phyloP scores from a whole-genome alignment of 257 asterid species.

The Linaria vulgaris region DNA sequence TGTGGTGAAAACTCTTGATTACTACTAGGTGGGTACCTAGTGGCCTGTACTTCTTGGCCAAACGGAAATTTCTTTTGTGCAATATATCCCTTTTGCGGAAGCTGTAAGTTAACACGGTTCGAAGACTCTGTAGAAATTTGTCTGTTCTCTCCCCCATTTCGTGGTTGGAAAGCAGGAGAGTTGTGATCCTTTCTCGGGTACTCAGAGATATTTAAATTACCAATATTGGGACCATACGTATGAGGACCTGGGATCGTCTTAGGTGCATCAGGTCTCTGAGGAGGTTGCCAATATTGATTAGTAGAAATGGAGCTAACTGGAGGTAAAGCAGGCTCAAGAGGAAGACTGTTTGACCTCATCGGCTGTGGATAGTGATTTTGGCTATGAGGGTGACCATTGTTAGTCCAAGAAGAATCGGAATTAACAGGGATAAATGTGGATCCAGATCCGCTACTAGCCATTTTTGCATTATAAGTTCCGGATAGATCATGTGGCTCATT shows the following conservation, averaged over 20 bases:
- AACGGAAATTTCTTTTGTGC: constrained; percentile 44
- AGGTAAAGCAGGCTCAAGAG: constrained; percentile 40
- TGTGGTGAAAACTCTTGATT: constrained; percentile 48
- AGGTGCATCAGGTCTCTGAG: constrained; percentile 30
- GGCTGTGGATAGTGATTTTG: constrained; percentile 54
- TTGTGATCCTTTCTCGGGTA: constrained; percentile 34
- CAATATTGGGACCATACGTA: constrained; percentile 29
- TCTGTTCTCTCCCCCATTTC: constrained; percentile 55
- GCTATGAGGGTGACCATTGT: constrained; percentile 39
- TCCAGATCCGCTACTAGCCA: constrained; percentile 44
- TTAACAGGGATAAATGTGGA: constrained; percentile 34
- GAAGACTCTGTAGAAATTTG: constrained; percentile 48
- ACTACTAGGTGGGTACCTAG: constrained; percentile 37
- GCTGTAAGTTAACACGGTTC: constrained; percentile 34
- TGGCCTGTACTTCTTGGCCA: constrained; percentile 41
- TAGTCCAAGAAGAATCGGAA: constrained; percentile 45
- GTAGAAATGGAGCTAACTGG: constrained; percentile 30
- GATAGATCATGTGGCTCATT: constrained; percentile 53
- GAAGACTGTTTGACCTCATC: constrained; percentile 42
- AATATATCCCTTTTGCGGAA: constrained; percentile 50
- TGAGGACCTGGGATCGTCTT: constrained; percentile 29
- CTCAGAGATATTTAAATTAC: constrained; percentile 35
- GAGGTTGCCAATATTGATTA: constrained; percentile 39
- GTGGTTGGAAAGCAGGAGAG: constrained; percentile 29
- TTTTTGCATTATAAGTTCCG: constrained; percentile 39